Evolutionary conservation across 2,329 filamentous ascomycete genomes (phyloP), one percentile per base, ranked within the genome.

Genomic region (Hymenoscyphus linearis): DNA sequence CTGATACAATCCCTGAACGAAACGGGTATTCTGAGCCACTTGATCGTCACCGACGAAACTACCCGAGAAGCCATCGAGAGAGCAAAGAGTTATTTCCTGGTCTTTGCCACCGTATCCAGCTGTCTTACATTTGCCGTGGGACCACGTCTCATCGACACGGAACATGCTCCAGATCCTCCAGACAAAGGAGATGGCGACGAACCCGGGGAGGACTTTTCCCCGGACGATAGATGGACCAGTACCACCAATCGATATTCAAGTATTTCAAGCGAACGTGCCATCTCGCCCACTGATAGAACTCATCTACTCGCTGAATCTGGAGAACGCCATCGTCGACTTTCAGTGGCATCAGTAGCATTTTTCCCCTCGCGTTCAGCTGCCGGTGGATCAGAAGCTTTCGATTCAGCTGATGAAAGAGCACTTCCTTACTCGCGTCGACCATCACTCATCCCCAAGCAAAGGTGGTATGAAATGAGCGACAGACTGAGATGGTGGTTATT

Each of bases 121-220:
- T 83, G 80, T 58, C 73, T 88, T 62, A 88, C 85, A 0, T 89
- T 88, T 70, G 83, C 83, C 0, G 74, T 88, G 2, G 86, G 85
- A 0, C 85, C 85, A 0, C 75, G 79, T 13, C 74, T 88, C 44
- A 77, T 88, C 54, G 80, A 82, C 64, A 72, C 70, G 0, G 75
- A 77, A 60, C 69, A 76, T 57, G 71, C 70, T 1, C 74, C 76
- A 0, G 72, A 76, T 9, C 63, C 72, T 2, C 66, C 70, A 7
- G 68, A 71, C 5, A 67, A 72, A 1, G 67, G 70, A 5, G 66
- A 67, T 26, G 65, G 40, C 3, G 66, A 67, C 4, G 64, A 73
- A 22, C 9, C 6, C 3, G 67, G 69, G 4, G 66, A 67, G 4
- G 72, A 55, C 64, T 40, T 31, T 4, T 36, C 57, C n/a, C 26